A percentile compares a stretch with the other conserved stretches of the same genome.
These are phyloP conservation scores for Zymoseptoria brevis DNA, from an alignment of 2,329 filamentous ascomycete species.

Conservation along the genomic window DNA sequence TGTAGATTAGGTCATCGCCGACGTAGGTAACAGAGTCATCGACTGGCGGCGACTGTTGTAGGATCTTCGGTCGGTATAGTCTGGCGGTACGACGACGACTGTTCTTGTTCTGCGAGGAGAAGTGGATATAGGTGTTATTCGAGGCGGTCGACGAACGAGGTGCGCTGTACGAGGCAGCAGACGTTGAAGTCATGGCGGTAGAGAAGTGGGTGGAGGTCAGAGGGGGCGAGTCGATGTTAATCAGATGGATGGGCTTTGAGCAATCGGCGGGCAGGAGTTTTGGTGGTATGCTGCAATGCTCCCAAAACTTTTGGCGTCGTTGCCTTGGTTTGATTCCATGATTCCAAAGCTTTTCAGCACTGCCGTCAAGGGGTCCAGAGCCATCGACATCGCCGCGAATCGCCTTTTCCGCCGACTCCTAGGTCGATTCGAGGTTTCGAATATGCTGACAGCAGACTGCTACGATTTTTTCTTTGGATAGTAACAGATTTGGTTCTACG, in stretches of 20 bases:
- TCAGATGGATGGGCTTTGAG: not conserved
- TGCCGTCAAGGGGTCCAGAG: too few relatives aligned
- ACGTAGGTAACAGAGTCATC: conserved; percentile 98
- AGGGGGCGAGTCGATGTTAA: not conserved
- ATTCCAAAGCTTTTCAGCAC: too few relatives aligned
- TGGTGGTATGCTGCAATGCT: too few relatives aligned
- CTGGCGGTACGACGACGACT: conserved; percentile 50
- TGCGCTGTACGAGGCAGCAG: conserved; percentile 10
- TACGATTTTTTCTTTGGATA: too few relatives aligned
- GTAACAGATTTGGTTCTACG: too few relatives aligned
- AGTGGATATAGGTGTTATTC: conserved; percentile 50
- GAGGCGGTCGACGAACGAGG: conserved; percentile 28
- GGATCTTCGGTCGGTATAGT: conserved; percentile 72
- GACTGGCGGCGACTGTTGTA: conserved; percentile 62
- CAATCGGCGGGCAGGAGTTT: not conserved
- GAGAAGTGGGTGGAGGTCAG: not conserved
- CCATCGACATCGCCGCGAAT: too few relatives aligned
- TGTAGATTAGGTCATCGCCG: conserved; percentile 93
- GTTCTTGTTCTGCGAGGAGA: conserved; percentile 67
- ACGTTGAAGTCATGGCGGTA: conserved; percentile 1
- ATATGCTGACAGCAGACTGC: too few relatives aligned
- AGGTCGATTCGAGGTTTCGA: too few relatives aligned
- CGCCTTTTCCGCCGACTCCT: too few relatives aligned
- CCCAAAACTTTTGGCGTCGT: too few relatives aligned
- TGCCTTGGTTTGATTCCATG: too few relatives aligned